Evolutionary conservation across 352 stramenopile genomes (phyloP).

Genomic region (Ophiocytium majus): DNA sequence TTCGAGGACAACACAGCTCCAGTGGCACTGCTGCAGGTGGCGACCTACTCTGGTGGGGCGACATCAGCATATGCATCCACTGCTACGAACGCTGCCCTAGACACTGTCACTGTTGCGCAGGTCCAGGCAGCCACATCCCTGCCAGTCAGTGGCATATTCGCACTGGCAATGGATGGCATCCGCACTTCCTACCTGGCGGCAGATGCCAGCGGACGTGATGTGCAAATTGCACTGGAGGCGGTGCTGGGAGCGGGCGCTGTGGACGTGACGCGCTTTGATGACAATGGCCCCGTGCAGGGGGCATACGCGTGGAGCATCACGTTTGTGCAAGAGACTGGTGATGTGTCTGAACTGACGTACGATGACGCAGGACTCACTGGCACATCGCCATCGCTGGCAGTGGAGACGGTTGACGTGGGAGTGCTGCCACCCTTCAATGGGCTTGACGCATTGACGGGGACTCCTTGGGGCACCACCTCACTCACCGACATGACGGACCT

Average conservation of each 20-base stretch:
- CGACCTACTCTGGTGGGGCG: constrained; percentile 8
- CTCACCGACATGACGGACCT: constrained; percentile 80
- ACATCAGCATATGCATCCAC: no score
- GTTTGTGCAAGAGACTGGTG: constrained; percentile 83
- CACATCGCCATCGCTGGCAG: constrained; percentile 68
- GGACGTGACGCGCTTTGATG: constrained; percentile 71
- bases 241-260: constrained; percentile 82
- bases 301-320: constrained; percentile 86
- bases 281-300: constrained; percentile 69
- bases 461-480: constrained; percentile 77
- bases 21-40: constrained; percentile 55
- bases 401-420: constrained; percentile 72
- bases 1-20: constrained; percentile 88
- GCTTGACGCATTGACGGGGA: constrained; percentile 70
- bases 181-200: constrained; percentile 75
- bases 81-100: constrained; percentile 4
- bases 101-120: neutral
- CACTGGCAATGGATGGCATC: constrained; percentile 74
- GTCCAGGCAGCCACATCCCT: constrained; percentile 55
- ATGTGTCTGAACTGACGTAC: constrained; percentile 69
- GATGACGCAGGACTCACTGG: constrained; percentile 80
- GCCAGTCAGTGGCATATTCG: constrained; percentile 70
- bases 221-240: constrained; percentile 82
- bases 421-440: constrained; percentile 83
- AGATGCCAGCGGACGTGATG: constrained; percentile 70